Conservation (phyloP, 768 basidiomycete species). For the Russula foetens region DNA sequence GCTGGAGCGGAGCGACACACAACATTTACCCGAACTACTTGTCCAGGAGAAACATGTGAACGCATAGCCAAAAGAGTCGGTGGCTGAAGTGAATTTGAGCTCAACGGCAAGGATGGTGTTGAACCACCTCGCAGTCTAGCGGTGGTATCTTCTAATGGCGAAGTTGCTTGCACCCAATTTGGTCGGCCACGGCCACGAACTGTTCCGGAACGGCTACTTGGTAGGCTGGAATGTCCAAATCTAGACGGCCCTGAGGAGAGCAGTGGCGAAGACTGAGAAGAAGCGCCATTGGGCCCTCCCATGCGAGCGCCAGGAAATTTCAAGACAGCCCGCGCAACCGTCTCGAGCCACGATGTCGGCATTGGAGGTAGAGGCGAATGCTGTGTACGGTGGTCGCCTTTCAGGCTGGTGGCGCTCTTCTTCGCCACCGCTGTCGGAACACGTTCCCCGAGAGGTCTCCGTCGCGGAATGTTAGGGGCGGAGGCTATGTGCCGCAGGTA, state of each 20-base stretch:
- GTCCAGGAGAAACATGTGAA: conserved; percentile 29
- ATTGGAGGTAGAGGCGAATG: conserved; percentile 41
- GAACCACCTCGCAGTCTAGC: conserved; percentile 6
- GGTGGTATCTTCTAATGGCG: conserved; percentile 22
- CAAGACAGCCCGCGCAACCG: conserved; percentile 58
- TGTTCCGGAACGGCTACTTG: conserved; percentile 11
- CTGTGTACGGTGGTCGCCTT: conserved; percentile 28
- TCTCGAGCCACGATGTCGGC: conserved; percentile 63
- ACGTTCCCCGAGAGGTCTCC: conserved; percentile 4
- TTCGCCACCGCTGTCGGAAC: background rate
- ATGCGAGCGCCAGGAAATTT: conserved; percentile 37
- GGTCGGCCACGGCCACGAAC: conserved; percentile 22
- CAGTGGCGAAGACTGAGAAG: background rate
- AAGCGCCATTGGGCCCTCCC: conserved; percentile 29
- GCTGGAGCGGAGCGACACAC: conserved; percentile 64
- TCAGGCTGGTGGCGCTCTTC: conserved; percentile 27
- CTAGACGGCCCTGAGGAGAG: background rate
- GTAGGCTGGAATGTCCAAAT: background rate
- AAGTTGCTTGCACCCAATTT: conserved; percentile 21
- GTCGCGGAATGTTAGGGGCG: conserved; percentile 35
- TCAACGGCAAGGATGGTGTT: background rate
- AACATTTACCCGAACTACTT: conserved; percentile 47
- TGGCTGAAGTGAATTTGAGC: conserved; percentile 12
- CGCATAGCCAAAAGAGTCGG: conserved; percentile 1
- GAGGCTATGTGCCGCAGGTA: conserved; percentile 75